These are phyloP conservation scores for Monoraphidium neglectum DNA, from an alignment of 139 green algal genomes.

Conservation along the genomic window DNA sequence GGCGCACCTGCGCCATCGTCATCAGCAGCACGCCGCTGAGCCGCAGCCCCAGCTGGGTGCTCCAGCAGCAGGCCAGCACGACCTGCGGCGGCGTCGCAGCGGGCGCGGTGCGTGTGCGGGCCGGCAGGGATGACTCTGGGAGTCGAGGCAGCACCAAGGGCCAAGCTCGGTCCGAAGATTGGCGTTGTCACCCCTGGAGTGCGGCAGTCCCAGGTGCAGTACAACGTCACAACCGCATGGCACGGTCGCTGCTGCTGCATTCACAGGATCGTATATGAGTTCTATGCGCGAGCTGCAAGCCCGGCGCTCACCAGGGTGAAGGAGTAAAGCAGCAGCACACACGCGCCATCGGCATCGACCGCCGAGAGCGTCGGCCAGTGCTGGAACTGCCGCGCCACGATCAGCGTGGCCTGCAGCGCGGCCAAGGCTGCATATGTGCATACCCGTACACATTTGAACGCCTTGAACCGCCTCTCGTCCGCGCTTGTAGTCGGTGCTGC, in stretches of 20 bases:
- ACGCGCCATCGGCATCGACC: constrained; percentile 8
- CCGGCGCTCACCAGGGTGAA: neutral
- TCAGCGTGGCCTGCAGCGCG: neutral
- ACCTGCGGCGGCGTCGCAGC: neutral
- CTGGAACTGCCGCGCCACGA: neutral
- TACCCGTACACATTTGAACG: constrained; percentile 3
- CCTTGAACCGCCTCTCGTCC: constrained; percentile 16
- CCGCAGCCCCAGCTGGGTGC: constrained; percentile 15
- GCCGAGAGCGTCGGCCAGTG: constrained; percentile 3
- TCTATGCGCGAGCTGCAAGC: too few relatives aligned
- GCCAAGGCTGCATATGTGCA: neutral
- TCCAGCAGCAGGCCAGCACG: constrained; percentile 7
- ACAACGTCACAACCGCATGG: neutral
- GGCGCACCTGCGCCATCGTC: constrained; percentile 12
- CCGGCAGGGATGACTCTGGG: neutral
- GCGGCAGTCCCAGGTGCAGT: too few relatives aligned
- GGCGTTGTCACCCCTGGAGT: neutral
- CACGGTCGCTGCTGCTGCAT: too few relatives aligned
- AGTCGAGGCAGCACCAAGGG: neutral
- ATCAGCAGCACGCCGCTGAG: constrained; percentile 25
- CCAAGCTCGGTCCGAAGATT: neutral
- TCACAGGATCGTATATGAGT: too few relatives aligned
- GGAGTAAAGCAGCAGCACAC: constrained; percentile 8
- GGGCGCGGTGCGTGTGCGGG: neutral
- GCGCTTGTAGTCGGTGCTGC: too few relatives aligned